phyloP scores from a whole-genome alignment of 1,139 yeast genomes.

The Tardiomyces depauwii region DNA sequence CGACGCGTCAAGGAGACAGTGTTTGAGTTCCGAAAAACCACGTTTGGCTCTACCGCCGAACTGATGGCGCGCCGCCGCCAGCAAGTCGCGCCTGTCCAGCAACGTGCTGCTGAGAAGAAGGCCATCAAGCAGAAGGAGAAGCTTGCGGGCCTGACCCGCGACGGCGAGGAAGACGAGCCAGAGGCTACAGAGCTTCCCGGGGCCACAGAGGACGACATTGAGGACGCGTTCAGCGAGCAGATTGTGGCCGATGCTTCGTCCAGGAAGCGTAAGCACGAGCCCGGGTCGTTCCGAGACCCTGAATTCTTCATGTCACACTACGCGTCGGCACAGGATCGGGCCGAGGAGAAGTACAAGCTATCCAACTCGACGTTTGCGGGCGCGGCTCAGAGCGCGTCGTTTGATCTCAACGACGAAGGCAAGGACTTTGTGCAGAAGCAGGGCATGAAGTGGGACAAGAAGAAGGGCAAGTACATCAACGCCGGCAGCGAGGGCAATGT shows the following conservation, averaged over 20 bases:
- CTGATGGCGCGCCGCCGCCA: slow-evolving; percentile 79
- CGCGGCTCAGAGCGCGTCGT: slow-evolving; percentile 75
- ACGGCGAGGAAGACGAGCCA: slow-evolving; percentile 41
- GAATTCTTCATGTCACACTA: slow-evolving; percentile 78
- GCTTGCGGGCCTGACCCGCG: slow-evolving; percentile 64
- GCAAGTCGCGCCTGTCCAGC: slow-evolving; percentile 82
- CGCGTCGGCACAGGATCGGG: slow-evolving; percentile 59
- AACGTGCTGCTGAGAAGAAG: slow-evolving; percentile 60
- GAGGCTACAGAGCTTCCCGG: slow-evolving; percentile 6
- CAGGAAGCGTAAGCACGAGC: slow-evolving; percentile 14
- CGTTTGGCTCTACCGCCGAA: slow-evolving; percentile 56
- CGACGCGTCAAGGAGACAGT: slow-evolving; percentile 71
- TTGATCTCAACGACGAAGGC: slow-evolving; percentile 74
- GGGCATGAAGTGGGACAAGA: slow-evolving; percentile 86
- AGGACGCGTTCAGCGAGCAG: slow-evolving; percentile 14
- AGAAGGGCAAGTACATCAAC: slow-evolving; percentile 84
- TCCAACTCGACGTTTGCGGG: slow-evolving; percentile 47
- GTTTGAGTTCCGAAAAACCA: slow-evolving; percentile 54
- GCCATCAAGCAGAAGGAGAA: slow-evolving; percentile 65
- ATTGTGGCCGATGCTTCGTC: slow-evolving; percentile 2
- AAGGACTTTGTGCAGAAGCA: slow-evolving; percentile 43
- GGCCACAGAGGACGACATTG: slow-evolving; percentile 23
- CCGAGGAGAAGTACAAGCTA: slow-evolving; percentile 74
- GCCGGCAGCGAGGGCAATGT: slow-evolving; percentile 53
- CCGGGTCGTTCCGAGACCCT: slow-evolving; percentile 58